Conservation (phyloP, 257 asterid genomes). For the Asclepias syriaca region DNA sequence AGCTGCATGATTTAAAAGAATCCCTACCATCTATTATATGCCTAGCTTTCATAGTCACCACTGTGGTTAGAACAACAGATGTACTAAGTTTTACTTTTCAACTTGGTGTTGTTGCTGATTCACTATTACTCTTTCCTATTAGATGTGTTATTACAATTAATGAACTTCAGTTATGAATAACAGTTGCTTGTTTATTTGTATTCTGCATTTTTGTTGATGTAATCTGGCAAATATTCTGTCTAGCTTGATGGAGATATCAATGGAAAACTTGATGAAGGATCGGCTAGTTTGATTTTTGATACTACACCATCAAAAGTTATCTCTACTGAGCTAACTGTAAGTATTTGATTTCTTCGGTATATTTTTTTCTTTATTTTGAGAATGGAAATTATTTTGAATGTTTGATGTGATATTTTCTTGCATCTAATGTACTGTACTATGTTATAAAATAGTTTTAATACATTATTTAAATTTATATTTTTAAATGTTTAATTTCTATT, state of each 20-base stretch:
- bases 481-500: no score
- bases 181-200: not conserved
- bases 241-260: conserved; percentile 74
- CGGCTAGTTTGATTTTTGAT: conserved; percentile 80
- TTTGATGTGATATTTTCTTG: no score
- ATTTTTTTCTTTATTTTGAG: not conserved
- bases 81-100: not conserved
- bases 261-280: conserved; percentile 92
- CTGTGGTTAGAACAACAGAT: not conserved
- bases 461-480: no score
- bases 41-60: not conserved
- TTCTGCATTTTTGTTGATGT: not conserved
- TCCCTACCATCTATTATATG: not conserved
- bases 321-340: conserved; percentile 85
- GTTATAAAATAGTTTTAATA: no score
- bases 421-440: no score
- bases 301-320: conserved; percentile 89
- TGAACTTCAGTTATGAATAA: not conserved
- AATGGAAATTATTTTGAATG: not conserved
- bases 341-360: conserved; percentile 14
- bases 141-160: not conserved
- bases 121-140: not conserved
- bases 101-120: not conserved
- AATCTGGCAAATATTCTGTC: conserved; percentile 23
- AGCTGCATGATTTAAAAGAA: not conserved